Conservation (phyloP, 371 early-diverging fungal genomes). For the Massospora cicadina region DNA sequence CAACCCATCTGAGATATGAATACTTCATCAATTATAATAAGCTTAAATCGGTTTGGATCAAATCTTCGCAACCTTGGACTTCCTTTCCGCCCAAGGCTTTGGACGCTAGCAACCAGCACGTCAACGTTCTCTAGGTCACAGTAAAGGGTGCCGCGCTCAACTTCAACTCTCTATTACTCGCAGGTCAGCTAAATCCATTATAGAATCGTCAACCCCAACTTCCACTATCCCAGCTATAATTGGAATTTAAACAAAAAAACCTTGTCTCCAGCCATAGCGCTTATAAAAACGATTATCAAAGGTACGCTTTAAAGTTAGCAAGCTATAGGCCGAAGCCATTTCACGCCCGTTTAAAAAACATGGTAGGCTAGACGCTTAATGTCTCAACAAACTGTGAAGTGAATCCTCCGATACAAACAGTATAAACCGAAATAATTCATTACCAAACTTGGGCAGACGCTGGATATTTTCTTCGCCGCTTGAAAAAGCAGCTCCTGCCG, state of each 20-base stretch:
- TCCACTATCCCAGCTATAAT: no score
- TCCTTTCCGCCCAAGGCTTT: slow-evolving; percentile 36
- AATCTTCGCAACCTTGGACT: slow-evolving; percentile 35
- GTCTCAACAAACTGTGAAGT: background rate
- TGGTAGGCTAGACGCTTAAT: no score
- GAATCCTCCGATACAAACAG: background rate
- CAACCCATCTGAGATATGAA: background rate
- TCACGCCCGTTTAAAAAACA: no score
- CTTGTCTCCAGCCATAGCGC: no score
- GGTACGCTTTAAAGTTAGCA: no score
- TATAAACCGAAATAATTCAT: background rate
- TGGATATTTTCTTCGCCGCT: slow-evolving; percentile 43
- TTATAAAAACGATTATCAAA: no score
- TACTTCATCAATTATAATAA: slow-evolving; percentile 75
- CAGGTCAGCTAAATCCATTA: no score
- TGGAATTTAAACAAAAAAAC: no score
- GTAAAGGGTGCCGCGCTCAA: slow-evolving; percentile 40
- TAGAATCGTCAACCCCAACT: no score
- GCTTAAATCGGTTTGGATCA: slow-evolving; percentile 60
- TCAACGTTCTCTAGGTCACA: slow-evolving; percentile 36
- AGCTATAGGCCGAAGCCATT: no score
- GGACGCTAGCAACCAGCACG: slow-evolving; percentile 63
- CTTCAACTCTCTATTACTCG: slow-evolving; percentile 34
- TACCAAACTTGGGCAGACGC: slow-evolving; percentile 33
- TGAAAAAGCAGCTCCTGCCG: slow-evolving; percentile 71